Evolutionary conservation across 2,329 filamentous ascomycete species (phyloP).

Genomic region (Helminthosporium solani): DNA sequence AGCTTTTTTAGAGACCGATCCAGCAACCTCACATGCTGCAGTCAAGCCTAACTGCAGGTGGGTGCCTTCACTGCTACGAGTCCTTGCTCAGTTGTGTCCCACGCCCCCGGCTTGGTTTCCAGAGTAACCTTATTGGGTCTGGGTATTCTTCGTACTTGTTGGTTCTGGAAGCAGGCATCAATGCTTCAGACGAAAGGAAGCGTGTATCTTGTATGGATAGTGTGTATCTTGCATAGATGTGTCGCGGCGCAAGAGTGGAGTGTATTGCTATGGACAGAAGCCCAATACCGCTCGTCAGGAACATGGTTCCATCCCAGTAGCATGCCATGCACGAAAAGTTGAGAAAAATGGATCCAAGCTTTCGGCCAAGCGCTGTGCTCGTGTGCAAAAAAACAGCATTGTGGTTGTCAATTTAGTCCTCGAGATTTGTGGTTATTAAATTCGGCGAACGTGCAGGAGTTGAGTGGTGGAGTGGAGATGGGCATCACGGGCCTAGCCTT

Average conservation of each 20-base stretch:
- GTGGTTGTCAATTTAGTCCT: not conserved
- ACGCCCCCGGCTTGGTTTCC: conserved; percentile 37
- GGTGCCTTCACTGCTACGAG: conserved; percentile 40
- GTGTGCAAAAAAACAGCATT: not conserved
- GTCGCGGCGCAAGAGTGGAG: conserved; percentile 17
- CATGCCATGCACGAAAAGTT: no score
- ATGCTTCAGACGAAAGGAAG: conserved; percentile 22
- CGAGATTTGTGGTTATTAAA: not conserved
- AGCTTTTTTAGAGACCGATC: conserved; percentile 39
- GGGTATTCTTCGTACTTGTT: conserved; percentile 10
- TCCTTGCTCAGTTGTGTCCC: conserved; percentile 40
- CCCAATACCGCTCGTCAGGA: conserved; percentile 14
- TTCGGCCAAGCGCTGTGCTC: no score
- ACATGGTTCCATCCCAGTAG: no score
- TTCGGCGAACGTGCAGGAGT: conserved; percentile 7
- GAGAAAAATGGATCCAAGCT: conserved; percentile 9
- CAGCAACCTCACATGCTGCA: conserved; percentile 13
- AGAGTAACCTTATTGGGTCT: conserved; percentile 24
- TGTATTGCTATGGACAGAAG: conserved; percentile 32
- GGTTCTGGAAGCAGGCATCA: conserved; percentile 12
- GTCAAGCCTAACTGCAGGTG: conserved; percentile 23
- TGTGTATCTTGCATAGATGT: conserved; percentile 8
- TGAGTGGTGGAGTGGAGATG: conserved; percentile 15
- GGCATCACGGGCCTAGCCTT: conserved; percentile 9
- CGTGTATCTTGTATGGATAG: conserved; percentile 14